Percentiles rank a stretch among this genome's conserved stretches.
Evolutionary conservation across 2,329 filamentous ascomycete species (phyloP).

Genomic region (Pseudogymnoascus sp.): DNA sequence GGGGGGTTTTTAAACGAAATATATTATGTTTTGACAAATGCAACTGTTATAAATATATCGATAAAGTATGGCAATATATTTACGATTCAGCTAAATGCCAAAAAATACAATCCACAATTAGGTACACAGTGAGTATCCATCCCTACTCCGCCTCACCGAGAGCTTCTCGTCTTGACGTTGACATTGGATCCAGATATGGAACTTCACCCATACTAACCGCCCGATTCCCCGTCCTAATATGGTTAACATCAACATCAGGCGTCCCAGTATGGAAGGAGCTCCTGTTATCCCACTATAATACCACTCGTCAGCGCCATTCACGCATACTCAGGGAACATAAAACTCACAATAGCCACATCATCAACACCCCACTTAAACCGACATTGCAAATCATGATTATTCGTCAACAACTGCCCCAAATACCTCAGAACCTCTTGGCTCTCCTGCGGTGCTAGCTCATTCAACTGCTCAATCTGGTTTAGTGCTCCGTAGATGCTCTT

Average conservation of each 20-base stretch:
- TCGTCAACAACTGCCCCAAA: conserved; percentile 26
- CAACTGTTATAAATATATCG: background rate
- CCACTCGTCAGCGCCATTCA: background rate
- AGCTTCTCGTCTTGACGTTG: conserved; percentile 16
- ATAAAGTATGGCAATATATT: background rate
- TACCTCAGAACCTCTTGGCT: conserved; percentile 28
- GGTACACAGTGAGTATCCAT: too few species aligned
- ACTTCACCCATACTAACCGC: conserved; percentile 30
- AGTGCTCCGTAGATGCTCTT: conserved; percentile 46
- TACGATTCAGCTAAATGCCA: background rate
- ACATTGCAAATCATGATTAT: conserved; percentile 37
- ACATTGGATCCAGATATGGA: conserved; percentile 30
- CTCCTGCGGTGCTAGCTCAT: conserved; percentile 38
- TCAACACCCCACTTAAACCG: conserved; percentile 29
- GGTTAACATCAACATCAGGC: conserved; percentile 28
- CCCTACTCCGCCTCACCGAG: conserved; percentile 7
- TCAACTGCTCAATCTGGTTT: conserved; percentile 34
- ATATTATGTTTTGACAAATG: background rate
- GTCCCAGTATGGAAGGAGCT: conserved; percentile 28
- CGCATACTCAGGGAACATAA: conserved; percentile 15
- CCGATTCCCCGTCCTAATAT: conserved; percentile 27
- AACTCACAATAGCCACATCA: conserved; percentile 34
- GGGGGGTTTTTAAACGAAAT: background rate
- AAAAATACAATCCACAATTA: background rate
- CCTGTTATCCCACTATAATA: conserved; percentile 32